phyloP scores from a whole-genome alignment of 208 protist species.

The Crithidia bombi region DNA sequence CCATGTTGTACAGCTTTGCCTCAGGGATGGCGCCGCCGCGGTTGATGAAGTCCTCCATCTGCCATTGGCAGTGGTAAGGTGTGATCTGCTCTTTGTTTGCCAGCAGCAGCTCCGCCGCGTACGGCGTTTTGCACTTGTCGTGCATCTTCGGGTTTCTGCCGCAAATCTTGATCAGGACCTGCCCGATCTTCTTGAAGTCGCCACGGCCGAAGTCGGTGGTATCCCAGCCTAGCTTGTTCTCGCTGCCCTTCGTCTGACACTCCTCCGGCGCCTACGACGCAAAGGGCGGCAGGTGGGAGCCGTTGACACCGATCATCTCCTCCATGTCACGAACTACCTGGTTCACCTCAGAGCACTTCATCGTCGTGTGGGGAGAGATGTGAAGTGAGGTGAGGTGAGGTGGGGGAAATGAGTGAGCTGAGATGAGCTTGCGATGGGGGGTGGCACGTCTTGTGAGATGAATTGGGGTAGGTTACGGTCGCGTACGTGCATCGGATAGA shows the following conservation, averaged over 20 bases:
- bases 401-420: no score
- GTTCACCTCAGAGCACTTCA: constrained; percentile 33
- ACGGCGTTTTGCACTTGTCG: constrained; percentile 6
- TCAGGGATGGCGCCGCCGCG: constrained; percentile 22
- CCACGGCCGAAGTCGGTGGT: constrained; percentile 29
- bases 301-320: constrained; percentile 22
- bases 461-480: no score
- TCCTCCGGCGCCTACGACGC: constrained; percentile 20
- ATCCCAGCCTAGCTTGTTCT: constrained; percentile 28
- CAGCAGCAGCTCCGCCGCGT: constrained; percentile 15
- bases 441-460: no score
- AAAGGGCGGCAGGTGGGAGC: constrained; percentile 29
- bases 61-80: constrained; percentile 28
- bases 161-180: constrained; percentile 18
- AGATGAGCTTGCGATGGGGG: no score
- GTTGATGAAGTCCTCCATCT: constrained; percentile 31
- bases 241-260: constrained; percentile 18
- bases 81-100: constrained; percentile 18
- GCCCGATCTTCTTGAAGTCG: constrained; percentile 22
- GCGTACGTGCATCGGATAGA: no score
- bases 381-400: background rate
- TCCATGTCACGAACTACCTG: constrained; percentile 25
- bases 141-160: constrained; percentile 18
- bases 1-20: constrained; percentile 12
- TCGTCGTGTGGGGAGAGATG: background rate